A percentile compares a stretch with the other conserved stretches of the same genome.
Evolutionary conservation across 345 rosid species (phyloP).

Genomic region (Tarenaya hassleriana): DNA sequence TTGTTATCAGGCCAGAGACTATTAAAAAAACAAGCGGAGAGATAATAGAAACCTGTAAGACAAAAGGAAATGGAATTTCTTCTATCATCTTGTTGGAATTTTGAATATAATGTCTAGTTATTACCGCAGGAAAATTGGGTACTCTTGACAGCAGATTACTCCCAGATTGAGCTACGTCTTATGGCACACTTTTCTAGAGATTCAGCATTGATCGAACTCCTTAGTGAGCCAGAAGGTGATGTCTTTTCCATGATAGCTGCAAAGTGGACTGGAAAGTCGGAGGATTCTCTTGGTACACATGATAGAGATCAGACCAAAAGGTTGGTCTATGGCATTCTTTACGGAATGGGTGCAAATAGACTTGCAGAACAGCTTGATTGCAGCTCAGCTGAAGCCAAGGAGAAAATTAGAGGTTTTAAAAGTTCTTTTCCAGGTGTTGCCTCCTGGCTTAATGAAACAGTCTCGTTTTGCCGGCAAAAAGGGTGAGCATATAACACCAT

Average conservation of each 20-base stretch:
- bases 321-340: conserved; percentile 89
- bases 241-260: conserved; percentile 90
- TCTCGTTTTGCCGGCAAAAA: conserved; percentile 60
- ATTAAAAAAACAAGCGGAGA: too few relatives aligned
- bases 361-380: conserved; percentile 87
- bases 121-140: conserved; percentile 79
- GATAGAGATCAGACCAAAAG: conserved; percentile 93
- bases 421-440: conserved; percentile 76
- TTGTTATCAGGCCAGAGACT: not conserved
- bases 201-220: conserved; percentile 63
- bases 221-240: conserved; percentile 71
- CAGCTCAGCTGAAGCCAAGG: conserved; percentile 73
- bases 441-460: conserved; percentile 70
- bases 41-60: too few relatives aligned
- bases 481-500: conserved; percentile 47
- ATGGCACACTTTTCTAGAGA: conserved; percentile 97
- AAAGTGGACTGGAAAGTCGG: conserved; percentile 73
- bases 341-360: conserved; percentile 94
- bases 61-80: not conserved
- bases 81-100: conserved; percentile 7
- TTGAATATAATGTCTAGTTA: not conserved
- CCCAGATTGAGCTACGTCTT: conserved; percentile 89
- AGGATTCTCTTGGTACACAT: conserved; percentile 45
- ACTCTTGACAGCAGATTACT: conserved; percentile 86
- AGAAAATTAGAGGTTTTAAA: conserved; percentile 77